A percentile compares a stretch with the other conserved stretches of the same genome.
phyloP scores from a whole-genome alignment of 2,329 filamentous ascomycete species.

The Fusarium albidum region DNA sequence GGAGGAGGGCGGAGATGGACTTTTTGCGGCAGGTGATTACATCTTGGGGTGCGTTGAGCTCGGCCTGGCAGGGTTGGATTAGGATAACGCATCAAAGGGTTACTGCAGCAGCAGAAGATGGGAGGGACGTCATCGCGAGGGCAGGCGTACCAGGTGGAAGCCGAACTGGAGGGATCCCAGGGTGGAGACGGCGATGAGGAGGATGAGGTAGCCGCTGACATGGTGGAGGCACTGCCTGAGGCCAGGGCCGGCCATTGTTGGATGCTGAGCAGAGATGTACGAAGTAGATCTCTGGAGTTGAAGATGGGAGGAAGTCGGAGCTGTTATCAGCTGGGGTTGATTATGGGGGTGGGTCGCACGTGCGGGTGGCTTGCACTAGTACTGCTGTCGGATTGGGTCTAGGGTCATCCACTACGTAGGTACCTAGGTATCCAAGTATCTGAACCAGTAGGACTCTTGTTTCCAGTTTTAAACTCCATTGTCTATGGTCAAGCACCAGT shows the following conservation, averaged over 20 bases:
- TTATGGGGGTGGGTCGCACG: slow-evolving; percentile 22
- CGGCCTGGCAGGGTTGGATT: slow-evolving; percentile 63
- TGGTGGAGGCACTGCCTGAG: slow-evolving; percentile 47
- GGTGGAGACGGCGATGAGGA: slow-evolving; percentile 78
- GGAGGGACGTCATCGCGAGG: too few species aligned
- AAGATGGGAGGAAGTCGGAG: slow-evolving; percentile 8
- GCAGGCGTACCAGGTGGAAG: slow-evolving; percentile 79
- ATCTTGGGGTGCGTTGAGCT: slow-evolving; percentile 94
- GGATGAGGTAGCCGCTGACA: slow-evolving; percentile 79
- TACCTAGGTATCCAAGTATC: too few species aligned
- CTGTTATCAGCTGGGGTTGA: slow-evolving; percentile 6
- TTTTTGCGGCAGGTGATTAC: slow-evolving; percentile 84
- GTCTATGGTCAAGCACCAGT: too few species aligned
- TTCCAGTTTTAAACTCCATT: too few species aligned
- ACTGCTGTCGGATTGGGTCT: too few species aligned
- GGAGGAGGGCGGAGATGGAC: slow-evolving; percentile 46
- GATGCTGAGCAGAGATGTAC: slow-evolving; percentile 1
- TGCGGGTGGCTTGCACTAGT: background rate
- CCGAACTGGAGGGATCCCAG: slow-evolving; percentile 93
- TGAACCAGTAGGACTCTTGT: too few species aligned
- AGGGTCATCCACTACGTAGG: too few species aligned
- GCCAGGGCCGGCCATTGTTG: slow-evolving; percentile 43
- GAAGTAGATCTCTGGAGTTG: background rate
- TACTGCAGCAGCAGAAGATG: background rate
- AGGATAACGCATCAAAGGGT: too few species aligned